Evolutionary conservation across 1,139 yeast species (phyloP).

Genomic region (Wickerhamomyces sp.): DNA sequence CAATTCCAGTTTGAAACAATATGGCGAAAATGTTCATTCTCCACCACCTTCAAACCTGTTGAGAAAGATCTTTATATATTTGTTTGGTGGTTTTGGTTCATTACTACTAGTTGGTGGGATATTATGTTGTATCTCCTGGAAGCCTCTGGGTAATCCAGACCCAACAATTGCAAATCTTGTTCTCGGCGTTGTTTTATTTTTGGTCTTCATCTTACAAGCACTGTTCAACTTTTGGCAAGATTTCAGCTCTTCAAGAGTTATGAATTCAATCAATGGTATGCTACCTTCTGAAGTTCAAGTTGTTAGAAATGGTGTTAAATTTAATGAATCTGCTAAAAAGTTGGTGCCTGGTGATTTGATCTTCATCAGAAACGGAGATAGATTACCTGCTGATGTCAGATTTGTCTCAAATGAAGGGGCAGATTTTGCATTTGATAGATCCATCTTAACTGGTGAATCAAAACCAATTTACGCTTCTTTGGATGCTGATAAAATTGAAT

Average conservation of each 20-base stretch:
- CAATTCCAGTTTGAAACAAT: slow-evolving; percentile 15
- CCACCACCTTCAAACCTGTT: slow-evolving; percentile 33
- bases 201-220: slow-evolving; percentile 45
- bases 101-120: slow-evolving; percentile 41
- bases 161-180: slow-evolving; percentile 44
- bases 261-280: slow-evolving; percentile 44
- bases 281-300: slow-evolving; percentile 42
- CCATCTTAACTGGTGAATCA: slow-evolving; percentile 51
- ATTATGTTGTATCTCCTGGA: slow-evolving; percentile 44
- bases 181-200: slow-evolving; percentile 40
- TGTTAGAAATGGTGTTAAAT: slow-evolving; percentile 35
- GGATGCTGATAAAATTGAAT: slow-evolving; percentile 26
- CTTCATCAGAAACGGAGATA: slow-evolving; percentile 39
- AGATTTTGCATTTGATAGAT: slow-evolving; percentile 46
- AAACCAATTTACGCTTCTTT: slow-evolving; percentile 40
- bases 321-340: slow-evolving; percentile 33
- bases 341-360: slow-evolving; percentile 50
- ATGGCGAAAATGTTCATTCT: slow-evolving; percentile 37
- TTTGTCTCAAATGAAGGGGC: slow-evolving; percentile 28
- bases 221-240: slow-evolving; percentile 46
- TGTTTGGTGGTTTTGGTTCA: slow-evolving; percentile 49
- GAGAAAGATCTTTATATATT: slow-evolving; percentile 34
- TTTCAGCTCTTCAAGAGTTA: slow-evolving; percentile 42
- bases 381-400: slow-evolving; percentile 48
- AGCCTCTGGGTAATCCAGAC: slow-evolving; percentile 44